Evolutionary conservation across 345 rosid species (phyloP).

Genomic region (Luvunga scandens): DNA sequence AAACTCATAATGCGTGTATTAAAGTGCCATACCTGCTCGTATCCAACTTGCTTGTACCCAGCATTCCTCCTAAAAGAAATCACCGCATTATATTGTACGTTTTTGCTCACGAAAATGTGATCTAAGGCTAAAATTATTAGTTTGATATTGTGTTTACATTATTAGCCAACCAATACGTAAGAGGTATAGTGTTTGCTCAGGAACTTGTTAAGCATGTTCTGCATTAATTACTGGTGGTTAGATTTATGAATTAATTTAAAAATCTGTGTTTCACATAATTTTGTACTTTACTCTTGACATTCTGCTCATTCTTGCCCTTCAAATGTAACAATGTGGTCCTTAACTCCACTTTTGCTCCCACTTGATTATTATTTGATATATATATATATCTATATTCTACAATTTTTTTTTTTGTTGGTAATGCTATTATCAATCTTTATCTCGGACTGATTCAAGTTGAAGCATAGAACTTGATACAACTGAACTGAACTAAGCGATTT

Average conservation of each 20-base stretch:
- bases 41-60: not conserved
- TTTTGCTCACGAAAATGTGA: no score
- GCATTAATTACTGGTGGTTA: not conserved
- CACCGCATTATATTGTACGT: no score
- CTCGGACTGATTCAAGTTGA: not conserved
- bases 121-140: no score
- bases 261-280: not conserved
- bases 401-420: not conserved
- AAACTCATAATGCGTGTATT: no score
- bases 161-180: not conserved
- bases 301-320: not conserved
- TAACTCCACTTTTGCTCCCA: no score
- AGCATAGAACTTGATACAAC: not conserved
- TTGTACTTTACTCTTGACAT: not conserved
- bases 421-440: not conserved
- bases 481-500: not conserved
- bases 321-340: not conserved
- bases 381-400: no score
- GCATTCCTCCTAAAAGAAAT: not conserved
- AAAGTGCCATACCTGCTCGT: no score
- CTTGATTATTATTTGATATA: not conserved
- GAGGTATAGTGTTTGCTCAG: not conserved
- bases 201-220: not conserved
- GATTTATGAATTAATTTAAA: not conserved
- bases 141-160: no score